Base-by-base conservation (phyloP, 345 rosid species). In the Gossypium longicalyx region DNA sequence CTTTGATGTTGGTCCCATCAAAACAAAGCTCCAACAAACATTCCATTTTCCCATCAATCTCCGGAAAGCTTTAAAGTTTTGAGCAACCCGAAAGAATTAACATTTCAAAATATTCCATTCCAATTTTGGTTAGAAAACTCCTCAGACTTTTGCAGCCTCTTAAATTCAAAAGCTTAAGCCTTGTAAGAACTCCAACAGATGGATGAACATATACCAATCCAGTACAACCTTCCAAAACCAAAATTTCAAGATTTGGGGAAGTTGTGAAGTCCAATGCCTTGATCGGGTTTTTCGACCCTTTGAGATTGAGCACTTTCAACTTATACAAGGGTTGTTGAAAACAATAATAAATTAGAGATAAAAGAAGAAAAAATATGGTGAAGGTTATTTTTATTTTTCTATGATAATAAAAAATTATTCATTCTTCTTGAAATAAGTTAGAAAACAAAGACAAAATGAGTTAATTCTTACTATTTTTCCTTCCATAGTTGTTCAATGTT, bases 401-500 rank as follows among this genome's bases (percentile, higher is more conserved):
- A 41, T 2, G 6, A 1, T 0, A 72, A 44, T 41, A 2, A 23
- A 20, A 71, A 0, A 10, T 6, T 53, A 53, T 4, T 53, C 22
- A 6, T 17, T 17, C 57, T 16, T 7, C 57, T 7, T 1, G 19
- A 20, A 19, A 44, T 12, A 47, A 67, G 56, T 0, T 12, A 2
- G 20, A 10, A 38, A 29, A 19, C 1, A 19, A 71, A 11, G 4
- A 34, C 38, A 34, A 34, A 34, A 34, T 34, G 7, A 34, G 7
- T 34, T 13, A 34, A 12, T 54, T 25, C 44, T 64, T 74, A 85
- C 85, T 71, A 12, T 68, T 2, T 51, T 34, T 73, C 77, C 51
- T 63, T 48, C 87, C 86, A 80, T 44, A 82, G 81, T 20, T 69
- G 57, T 65, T 80, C 17, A 49, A 85, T 72, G 19, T 29, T 3